phyloP scores from a whole-genome alignment of 768 basidiomycete genomes.

The Boletus huronensis region DNA sequence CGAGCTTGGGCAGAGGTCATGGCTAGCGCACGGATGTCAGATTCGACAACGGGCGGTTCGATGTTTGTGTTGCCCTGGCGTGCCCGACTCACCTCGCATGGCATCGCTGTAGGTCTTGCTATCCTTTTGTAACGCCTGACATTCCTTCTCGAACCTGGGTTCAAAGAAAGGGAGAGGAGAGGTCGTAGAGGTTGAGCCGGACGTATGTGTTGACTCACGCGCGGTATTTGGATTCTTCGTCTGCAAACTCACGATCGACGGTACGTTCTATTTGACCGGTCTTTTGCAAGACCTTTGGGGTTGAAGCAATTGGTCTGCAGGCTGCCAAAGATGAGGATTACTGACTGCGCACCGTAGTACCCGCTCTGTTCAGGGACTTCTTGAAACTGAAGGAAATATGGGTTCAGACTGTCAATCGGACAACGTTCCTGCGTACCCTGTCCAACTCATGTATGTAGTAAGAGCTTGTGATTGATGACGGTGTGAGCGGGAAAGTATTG shows the following conservation, averaged over 20 bases:
- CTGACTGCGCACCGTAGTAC: conserved; percentile 67
- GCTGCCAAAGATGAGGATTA: conserved; percentile 1
- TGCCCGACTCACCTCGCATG: conserved; percentile 68
- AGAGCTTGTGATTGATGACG: not conserved
- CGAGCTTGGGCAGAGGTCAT: conserved; percentile 94
- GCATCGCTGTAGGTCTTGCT: conserved; percentile 93
- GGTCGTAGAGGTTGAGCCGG: not conserved
- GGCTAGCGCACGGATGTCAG: conserved; percentile 42
- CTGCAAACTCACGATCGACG: conserved; percentile 87
- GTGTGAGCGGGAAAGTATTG: not conserved
- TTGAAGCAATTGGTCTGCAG: conserved; percentile 5
- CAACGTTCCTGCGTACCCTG: conserved; percentile 37
- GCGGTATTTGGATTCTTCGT: conserved; percentile 89
- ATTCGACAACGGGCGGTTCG: not conserved
- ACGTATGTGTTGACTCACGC: conserved; percentile 48
- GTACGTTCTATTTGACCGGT: conserved; percentile 97
- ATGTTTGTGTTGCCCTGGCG: not conserved
- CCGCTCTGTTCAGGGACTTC: conserved; percentile 88
- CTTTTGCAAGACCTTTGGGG: conserved; percentile 83
- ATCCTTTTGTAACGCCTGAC: conserved; percentile 88
- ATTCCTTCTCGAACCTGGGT: conserved; percentile 92
- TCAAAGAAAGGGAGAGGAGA: not conserved
- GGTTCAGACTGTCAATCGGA: not conserved
- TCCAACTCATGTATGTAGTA: conserved; percentile 46
- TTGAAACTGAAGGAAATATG: conserved; percentile 61